Base-by-base conservation (phyloP, 2,329 filamentous ascomycete genomes). In the Xylariales sp. region DNA sequence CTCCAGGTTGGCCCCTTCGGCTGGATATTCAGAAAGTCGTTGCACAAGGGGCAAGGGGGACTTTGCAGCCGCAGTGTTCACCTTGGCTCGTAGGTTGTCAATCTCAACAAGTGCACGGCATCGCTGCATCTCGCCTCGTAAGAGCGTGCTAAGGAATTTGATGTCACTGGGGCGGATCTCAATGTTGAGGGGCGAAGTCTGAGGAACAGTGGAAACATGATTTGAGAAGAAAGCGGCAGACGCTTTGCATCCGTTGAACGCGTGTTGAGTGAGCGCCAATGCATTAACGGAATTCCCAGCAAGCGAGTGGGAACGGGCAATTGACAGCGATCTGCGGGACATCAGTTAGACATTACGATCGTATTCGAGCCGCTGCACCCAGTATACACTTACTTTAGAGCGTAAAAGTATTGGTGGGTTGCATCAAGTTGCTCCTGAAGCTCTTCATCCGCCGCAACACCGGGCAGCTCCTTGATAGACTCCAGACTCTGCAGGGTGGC, bases 401-500 rank as follows among this genome's bases (percentile, higher is more conserved):
- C 86, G 44, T 83, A 78, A 66, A 97, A 98, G 63, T 97, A 97
- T 43, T 77, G 72, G 24, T 77, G 73, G 49, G 88, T 91, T 23
- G 80, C 80, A 40, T 87, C 79, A n/a, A 98, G 69, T 58, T 93
- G 88, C 31, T 74, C 66, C 5, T 89, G 71, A 47, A 98, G 85
- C 13, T 67, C 70, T 28, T 80, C 74, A 53, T 98, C 93, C 29
- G 88, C 85, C 24, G 88, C 88, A 14, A 96, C 86, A 61, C 93
- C 93, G 3, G 89, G 85, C 12, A 98, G 73, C 43, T 95, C 88
- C 52, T 85, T 88, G 59, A 96, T 81, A 5, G 89, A 88, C 48
- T 96, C 86, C 42, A 98, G 71, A 61, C 88, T 96, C 62, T 96
- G 88, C 17, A 96, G 65, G 7, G 85, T 94, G 17, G 88, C 88